Evolutionary conservation across 148 eudicot species (phyloP).

Genomic region (Mesembryanthemum crystallinum): DNA sequence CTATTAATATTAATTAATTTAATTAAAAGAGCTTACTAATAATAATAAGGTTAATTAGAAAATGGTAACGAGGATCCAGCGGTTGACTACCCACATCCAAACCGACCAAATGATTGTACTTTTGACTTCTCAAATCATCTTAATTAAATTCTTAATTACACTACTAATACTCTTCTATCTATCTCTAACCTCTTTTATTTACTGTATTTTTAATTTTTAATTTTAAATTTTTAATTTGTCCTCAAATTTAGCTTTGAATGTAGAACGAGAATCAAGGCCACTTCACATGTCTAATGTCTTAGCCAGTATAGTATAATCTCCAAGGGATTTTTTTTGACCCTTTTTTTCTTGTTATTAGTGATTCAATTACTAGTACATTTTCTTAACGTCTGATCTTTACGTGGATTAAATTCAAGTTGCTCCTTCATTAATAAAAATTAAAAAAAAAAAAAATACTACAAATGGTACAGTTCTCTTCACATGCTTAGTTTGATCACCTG

Average conservation of each 20-base stretch:
- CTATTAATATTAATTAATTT: no score
- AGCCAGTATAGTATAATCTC: no score
- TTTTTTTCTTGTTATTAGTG: no score
- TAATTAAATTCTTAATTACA: no score
- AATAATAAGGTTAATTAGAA: not conserved
- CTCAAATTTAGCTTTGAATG: not conserved
- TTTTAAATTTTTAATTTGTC: no score
- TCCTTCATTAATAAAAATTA: no score
- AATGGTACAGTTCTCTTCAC: not conserved
- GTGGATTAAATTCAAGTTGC: not conserved
- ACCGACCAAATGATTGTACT: constrained; percentile 23
- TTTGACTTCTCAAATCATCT: constrained; percentile 6
- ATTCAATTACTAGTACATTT: no score
- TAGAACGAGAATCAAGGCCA: not conserved
- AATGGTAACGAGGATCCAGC: not conserved
- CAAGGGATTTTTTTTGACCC: no score
- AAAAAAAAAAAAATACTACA: not conserved
- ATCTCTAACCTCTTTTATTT: not conserved
- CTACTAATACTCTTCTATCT: no score
- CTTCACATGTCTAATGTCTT: not conserved
- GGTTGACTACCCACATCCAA: constrained; percentile 14
- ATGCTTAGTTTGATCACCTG: not conserved
- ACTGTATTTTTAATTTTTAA: no score
- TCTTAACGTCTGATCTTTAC: not conserved
- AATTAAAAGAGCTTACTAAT: no score